Percentiles rank a stretch among this genome's conserved stretches.
These are phyloP conservation scores for Primulina huaijiensis DNA, from an alignment of 257 asterid species.

Conservation along the genomic window DNA sequence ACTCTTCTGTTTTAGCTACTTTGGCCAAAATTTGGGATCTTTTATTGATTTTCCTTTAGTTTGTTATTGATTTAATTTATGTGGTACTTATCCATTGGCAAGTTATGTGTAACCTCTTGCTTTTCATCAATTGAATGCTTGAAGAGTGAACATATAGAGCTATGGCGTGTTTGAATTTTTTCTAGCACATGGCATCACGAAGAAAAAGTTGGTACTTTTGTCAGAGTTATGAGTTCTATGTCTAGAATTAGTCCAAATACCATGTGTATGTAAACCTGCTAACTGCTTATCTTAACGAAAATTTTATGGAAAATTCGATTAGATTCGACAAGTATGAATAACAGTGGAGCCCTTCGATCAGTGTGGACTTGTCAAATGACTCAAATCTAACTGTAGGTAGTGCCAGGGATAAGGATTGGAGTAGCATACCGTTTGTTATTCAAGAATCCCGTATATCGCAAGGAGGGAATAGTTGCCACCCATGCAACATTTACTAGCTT, in stretches of 20 bases:
- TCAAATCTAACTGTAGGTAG: background rate
- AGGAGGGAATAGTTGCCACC: background rate
- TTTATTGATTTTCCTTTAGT: background rate
- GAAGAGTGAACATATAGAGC: slow-evolving; percentile 6
- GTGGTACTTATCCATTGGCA: background rate
- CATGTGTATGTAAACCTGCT: too few relatives aligned
- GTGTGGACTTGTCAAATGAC: background rate
- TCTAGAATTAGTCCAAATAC: background rate
- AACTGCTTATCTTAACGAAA: too few relatives aligned
- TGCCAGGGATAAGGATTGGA: background rate
- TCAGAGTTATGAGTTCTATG: background rate
- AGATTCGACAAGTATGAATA: too few relatives aligned
- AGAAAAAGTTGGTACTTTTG: background rate
- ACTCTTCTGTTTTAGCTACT: background rate
- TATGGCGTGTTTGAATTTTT: slow-evolving; percentile 4
- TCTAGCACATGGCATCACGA: background rate
- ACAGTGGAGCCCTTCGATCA: background rate
- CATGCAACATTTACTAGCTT: background rate
- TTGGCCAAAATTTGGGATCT: background rate
- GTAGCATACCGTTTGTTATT: background rate
- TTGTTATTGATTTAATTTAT: background rate
- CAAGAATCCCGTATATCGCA: background rate
- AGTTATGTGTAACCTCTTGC: background rate
- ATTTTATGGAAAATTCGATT: too few relatives aligned
- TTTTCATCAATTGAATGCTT: slow-evolving; percentile 7